Conservation (phyloP, 371 early-diverging fungal species). For the Dichotomocladium elegans region DNA sequence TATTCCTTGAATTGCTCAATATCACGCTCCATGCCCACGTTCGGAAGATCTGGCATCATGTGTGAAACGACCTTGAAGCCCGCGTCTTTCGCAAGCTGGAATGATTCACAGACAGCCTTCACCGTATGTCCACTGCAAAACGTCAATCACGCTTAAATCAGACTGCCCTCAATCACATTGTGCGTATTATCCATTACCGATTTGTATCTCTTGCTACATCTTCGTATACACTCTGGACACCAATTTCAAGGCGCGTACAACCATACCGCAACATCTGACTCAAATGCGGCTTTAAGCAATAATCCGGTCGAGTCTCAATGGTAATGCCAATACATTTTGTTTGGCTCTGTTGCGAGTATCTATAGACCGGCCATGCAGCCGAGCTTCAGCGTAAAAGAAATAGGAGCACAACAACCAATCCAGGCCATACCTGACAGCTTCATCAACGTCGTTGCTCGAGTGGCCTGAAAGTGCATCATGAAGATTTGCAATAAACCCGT, state of each 20-base stretch:
- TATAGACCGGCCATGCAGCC: constrained; percentile 3
- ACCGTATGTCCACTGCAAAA: constrained; percentile 96
- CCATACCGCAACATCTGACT: constrained; percentile 99
- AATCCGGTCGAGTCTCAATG: constrained; percentile 99
- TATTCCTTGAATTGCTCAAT: constrained; percentile 99
- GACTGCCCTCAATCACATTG: no score
- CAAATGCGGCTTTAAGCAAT: constrained; percentile 97
- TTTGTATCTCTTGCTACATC: constrained; percentile 99
- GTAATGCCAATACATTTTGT: constrained; percentile 99
- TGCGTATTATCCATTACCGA: no score
- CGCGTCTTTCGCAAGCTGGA: constrained; percentile 98
- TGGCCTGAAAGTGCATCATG: constrained; percentile 98
- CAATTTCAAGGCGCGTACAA: constrained; percentile 99
- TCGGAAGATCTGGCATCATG: constrained; percentile 99
- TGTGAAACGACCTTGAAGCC: constrained; percentile 99
- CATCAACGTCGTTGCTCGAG: constrained; percentile 90
- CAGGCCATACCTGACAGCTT: constrained; percentile 77
- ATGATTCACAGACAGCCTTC: constrained; percentile 95
- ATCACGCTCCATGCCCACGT: constrained; percentile 99
- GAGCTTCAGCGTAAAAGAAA: no score
- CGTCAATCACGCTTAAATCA: no score
- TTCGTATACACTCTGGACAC: constrained; percentile 99
- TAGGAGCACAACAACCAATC: not conserved
- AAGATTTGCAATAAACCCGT: constrained; percentile 96
- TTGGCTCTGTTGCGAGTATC: constrained; percentile 93